phyloP scores from a whole-genome alignment of 2,329 filamentous ascomycete genomes.

The Microdochium nivale region DNA sequence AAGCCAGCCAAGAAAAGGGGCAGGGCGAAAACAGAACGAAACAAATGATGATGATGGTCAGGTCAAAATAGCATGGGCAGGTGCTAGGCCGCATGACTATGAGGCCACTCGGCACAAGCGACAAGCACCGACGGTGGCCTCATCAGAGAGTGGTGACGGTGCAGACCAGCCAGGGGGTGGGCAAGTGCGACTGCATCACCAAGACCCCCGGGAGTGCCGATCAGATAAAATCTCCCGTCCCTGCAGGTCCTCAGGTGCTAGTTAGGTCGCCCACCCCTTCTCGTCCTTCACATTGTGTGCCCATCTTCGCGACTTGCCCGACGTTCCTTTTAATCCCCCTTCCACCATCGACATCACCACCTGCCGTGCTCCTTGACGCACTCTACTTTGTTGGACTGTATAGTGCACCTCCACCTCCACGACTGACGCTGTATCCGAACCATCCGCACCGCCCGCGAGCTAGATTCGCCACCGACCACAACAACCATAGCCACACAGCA shows the following conservation, averaged over 20 bases:
- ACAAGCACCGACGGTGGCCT: background rate
- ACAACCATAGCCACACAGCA: constrained; percentile 5
- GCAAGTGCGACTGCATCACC: background rate
- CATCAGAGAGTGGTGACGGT: too few species aligned
- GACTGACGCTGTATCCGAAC: background rate
- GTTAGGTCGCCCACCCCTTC: background rate
- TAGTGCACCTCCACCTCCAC: background rate
- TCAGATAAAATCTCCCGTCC: background rate
- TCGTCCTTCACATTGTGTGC: background rate
- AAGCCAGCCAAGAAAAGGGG: background rate
- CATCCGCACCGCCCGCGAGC: background rate
- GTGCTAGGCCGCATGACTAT: background rate
- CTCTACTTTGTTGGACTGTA: too few species aligned
- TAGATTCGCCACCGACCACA: constrained; percentile 1
- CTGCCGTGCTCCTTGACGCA: background rate
- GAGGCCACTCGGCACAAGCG: background rate
- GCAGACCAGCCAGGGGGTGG: background rate
- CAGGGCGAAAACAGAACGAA: background rate
- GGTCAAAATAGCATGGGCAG: too few species aligned
- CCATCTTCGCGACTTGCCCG: background rate
- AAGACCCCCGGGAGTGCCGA: background rate
- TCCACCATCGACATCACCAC: background rate
- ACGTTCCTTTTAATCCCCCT: background rate
- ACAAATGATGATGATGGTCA: background rate
- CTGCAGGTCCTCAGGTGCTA: too few species aligned